Percentiles rank a stretch among this genome's conserved stretches.
Evolutionary conservation across 2,329 filamentous ascomycete species (phyloP).

Genomic region (Alternaria consortialis): DNA sequence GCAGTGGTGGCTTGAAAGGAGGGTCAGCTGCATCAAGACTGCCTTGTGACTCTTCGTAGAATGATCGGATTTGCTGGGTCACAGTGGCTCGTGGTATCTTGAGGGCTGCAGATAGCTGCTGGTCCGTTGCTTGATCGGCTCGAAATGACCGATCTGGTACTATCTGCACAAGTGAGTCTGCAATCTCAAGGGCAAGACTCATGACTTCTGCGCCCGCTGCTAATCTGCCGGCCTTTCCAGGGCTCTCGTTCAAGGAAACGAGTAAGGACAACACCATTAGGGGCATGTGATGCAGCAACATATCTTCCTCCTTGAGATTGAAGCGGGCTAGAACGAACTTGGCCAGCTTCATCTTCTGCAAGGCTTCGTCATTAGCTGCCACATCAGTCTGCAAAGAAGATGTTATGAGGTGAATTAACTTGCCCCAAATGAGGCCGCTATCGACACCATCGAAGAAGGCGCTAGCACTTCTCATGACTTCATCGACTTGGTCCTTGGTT

Average conservation of each 20-base stretch:
- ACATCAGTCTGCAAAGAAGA: constrained; percentile 61
- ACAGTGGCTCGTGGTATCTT: constrained; percentile 18
- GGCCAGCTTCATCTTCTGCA: constrained; percentile 74
- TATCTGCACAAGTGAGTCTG: constrained; percentile 49
- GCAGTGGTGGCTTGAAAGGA: constrained; percentile 36
- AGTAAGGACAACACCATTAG: constrained; percentile 73
- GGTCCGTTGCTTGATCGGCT: constrained; percentile 14
- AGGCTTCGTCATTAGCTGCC: constrained; percentile 55
- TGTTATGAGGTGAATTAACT: constrained; percentile 74
- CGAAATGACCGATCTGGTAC: constrained; percentile 49
- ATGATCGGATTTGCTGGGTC: constrained; percentile 36
- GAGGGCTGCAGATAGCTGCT: constrained; percentile 12
- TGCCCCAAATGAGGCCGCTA: constrained; percentile 89
- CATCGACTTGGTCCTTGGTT: constrained; percentile 75
- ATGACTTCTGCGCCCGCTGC: constrained; percentile 27
- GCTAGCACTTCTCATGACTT: constrained; percentile 91
- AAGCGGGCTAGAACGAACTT: constrained; percentile 87
- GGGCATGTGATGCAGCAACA: constrained; percentile 87
- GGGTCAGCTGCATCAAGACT: constrained; percentile 43
- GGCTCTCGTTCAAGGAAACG: constrained; percentile 52
- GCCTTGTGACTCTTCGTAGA: constrained; percentile 50
- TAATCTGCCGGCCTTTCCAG: constrained; percentile 29
- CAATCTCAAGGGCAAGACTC: constrained; percentile 46
- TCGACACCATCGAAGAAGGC: constrained; percentile 98
- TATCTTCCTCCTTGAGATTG: constrained; percentile 95